These are phyloP conservation scores for Rhododendron kiyosumense DNA, from an alignment of 148 eudicot genomes.

Conservation along the genomic window DNA sequence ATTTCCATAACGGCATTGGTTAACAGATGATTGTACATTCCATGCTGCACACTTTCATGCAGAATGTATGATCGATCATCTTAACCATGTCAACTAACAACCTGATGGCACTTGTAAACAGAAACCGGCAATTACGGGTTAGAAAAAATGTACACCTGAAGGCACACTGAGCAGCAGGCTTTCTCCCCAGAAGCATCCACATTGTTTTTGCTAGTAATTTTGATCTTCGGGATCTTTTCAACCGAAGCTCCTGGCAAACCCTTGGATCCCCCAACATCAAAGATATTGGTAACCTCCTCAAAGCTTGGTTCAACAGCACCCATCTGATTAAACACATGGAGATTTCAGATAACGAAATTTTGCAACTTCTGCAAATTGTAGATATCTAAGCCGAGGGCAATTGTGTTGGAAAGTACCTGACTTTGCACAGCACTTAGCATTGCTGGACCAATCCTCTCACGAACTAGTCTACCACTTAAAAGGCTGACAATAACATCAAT, in stretches of 20 bases:
- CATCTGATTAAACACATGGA: slow-evolving; percentile 51
- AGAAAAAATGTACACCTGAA: slow-evolving; percentile 54
- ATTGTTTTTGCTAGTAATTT: slow-evolving; percentile 56
- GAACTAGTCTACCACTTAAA: slow-evolving; percentile 80
- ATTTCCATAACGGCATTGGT: neutral
- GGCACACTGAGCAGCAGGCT: slow-evolving; percentile 91
- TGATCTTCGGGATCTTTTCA: slow-evolving; percentile 81
- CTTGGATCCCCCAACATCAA: slow-evolving; percentile 72
- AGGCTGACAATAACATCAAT: slow-evolving; percentile 96
- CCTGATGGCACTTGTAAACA: neutral
- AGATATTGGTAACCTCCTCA: slow-evolving; percentile 70
- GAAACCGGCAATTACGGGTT: neutral
- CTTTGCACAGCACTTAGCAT: slow-evolving; percentile 86
- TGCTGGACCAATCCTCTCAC: slow-evolving; percentile 66
- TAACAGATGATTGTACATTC: neutral
- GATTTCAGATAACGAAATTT: slow-evolving; percentile 2
- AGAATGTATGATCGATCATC: neutral
- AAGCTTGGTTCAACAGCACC: slow-evolving; percentile 78
- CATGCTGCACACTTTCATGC: neutral
- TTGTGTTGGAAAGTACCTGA: slow-evolving; percentile 50
- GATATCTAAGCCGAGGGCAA: neutral
- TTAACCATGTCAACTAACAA: neutral
- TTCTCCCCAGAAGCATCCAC: slow-evolving; percentile 76
- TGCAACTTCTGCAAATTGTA: neutral
- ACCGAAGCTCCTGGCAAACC: slow-evolving; percentile 76